phyloP scores from a whole-genome alignment of 2,329 filamentous ascomycete genomes.

The Pseudopithomyces chartarum region DNA sequence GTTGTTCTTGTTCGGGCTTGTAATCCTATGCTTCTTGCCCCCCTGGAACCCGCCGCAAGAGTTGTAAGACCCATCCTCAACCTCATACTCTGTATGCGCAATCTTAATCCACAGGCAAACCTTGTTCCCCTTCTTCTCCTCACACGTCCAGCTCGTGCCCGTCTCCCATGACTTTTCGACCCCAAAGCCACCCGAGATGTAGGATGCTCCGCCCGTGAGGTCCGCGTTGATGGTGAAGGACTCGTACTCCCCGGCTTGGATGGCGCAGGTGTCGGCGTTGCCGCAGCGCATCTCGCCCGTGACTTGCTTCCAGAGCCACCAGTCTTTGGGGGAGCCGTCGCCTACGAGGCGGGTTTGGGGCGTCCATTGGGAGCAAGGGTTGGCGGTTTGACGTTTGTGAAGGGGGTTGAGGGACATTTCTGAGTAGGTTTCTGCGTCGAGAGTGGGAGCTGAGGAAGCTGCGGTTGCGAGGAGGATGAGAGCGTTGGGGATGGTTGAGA shows the following conservation, averaged over 20 bases:
- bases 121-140: neutral
- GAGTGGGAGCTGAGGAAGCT: neutral
- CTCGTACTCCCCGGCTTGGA: neutral
- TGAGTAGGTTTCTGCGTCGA: neutral
- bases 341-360: neutral
- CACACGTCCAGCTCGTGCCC: neutral
- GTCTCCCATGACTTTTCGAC: neutral
- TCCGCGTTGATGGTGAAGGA: neutral
- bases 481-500: neutral
- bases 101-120: neutral
- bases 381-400: neutral
- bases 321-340: neutral
- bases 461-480: neutral
- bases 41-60: neutral
- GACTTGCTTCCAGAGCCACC: neutral
- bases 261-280: neutral
- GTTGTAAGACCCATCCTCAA: neutral
- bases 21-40: neutral
- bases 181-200: neutral
- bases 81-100: neutral
- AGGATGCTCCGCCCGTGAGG: neutral
- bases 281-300: neutral
- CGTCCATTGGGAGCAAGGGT: neutral
- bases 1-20: neutral
- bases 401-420: neutral